These are phyloP conservation scores for Nemania sp. DNA, from an alignment of 2,329 filamentous ascomycete genomes.

Conservation along the genomic window DNA sequence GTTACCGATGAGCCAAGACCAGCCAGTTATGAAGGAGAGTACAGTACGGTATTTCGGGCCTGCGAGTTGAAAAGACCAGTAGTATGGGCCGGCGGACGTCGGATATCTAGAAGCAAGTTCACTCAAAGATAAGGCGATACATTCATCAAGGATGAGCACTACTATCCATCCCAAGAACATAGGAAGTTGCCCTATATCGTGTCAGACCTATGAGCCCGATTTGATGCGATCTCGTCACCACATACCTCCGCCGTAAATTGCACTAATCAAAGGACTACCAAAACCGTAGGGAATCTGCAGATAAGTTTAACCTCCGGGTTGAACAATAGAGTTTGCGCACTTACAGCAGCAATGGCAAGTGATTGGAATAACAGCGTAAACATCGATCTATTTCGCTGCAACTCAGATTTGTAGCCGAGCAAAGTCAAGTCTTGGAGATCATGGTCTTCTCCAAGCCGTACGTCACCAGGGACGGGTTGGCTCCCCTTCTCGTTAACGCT, in stretches of 20 bases:
- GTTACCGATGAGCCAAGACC: constrained; percentile 57
- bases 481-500: constrained; percentile 12
- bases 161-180: constrained; percentile 62
- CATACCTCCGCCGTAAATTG: constrained; percentile 42
- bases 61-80: constrained; percentile 56
- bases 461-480: constrained; percentile 7
- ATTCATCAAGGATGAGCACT: constrained; percentile 56
- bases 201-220: neutral
- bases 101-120: constrained; percentile 57
- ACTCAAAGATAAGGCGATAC: constrained; percentile 53
- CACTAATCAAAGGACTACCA: constrained; percentile 43
- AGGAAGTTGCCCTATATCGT: constrained; percentile 49
- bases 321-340: neutral
- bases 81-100: constrained; percentile 56
- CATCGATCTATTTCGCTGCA: constrained; percentile 61
- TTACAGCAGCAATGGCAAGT: constrained; percentile 59
- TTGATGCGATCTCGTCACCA: neutral
- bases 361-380: constrained; percentile 64
- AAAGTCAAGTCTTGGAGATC: constrained; percentile 40
- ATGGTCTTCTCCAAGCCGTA: constrained; percentile 22
- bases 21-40: constrained; percentile 56
- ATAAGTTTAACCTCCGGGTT: constrained; percentile 2
- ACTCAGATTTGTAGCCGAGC: constrained; percentile 61
- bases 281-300: constrained; percentile 56
- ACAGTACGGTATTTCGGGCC: constrained; percentile 46